These are phyloP conservation scores for Tricholomella constricta DNA, from an alignment of 768 basidiomycete species.

Conservation along the genomic window DNA sequence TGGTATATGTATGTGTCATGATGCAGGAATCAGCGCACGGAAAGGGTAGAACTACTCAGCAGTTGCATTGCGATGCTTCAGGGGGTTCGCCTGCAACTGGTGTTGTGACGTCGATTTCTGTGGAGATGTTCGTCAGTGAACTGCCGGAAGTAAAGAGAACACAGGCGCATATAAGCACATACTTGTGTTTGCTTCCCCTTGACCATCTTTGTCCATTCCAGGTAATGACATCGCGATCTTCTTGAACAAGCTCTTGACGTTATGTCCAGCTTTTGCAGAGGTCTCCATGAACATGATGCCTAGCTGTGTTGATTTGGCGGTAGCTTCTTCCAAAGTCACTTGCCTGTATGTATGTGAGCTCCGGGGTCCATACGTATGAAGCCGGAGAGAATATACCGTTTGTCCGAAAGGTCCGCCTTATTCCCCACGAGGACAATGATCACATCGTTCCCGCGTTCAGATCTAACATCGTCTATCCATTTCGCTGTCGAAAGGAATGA, in stretches of 20 bases:
- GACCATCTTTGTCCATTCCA: slow-evolving; percentile 87
- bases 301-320: slow-evolving; percentile 84
- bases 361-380: slow-evolving; percentile 7
- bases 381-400: slow-evolving; percentile 64
- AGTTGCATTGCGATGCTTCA: slow-evolving; percentile 85
- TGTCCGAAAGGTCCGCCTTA: slow-evolving; percentile 98
- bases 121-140: slow-evolving; percentile 8
- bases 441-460: slow-evolving; percentile 96
- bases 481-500: slow-evolving; percentile 99
- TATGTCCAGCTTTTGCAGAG: slow-evolving; percentile 98
- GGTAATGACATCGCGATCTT: slow-evolving; percentile 99
- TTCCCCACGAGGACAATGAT: slow-evolving; percentile 99
- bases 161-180: slow-evolving; percentile 20
- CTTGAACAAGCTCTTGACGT: slow-evolving; percentile 98
- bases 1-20: slow-evolving; percentile 20
- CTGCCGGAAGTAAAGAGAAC: background rate
- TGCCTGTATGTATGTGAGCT: slow-evolving; percentile 57
- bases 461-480: slow-evolving; percentile 99
- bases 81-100: slow-evolving; percentile 69
- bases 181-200: slow-evolving; percentile 60
- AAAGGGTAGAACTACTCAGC: slow-evolving; percentile 43
- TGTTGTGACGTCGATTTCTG: slow-evolving; percentile 93
- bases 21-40: slow-evolving; percentile 14
- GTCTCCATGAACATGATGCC: slow-evolving; percentile 99
- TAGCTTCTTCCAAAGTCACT: slow-evolving; percentile 98